Evolutionary conservation across 2,329 filamentous ascomycete species (phyloP).

Genomic region (Lecanosticta acicola): DNA sequence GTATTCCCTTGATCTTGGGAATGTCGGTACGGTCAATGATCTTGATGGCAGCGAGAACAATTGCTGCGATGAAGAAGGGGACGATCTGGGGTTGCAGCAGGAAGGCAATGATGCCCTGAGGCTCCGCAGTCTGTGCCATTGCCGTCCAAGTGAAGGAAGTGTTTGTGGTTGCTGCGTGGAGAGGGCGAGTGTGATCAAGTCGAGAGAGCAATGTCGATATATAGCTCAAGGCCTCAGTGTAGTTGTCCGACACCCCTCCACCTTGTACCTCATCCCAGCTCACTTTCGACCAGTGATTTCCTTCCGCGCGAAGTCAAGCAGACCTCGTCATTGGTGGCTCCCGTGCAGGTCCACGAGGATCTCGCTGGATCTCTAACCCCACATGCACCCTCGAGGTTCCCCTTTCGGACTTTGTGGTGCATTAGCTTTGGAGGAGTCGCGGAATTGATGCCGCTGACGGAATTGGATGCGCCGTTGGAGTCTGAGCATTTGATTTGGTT

Average conservation of each 20-base stretch:
- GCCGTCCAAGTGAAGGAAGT: not conserved
- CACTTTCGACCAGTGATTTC: not conserved
- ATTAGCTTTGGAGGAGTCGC: not conserved
- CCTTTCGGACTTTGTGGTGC: not conserved
- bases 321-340: not conserved
- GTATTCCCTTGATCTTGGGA: slow-evolving; percentile 45
- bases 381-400: not conserved
- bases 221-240: not conserved
- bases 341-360: not conserved
- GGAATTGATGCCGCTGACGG: not conserved
- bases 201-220: not conserved
- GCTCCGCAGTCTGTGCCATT: slow-evolving; percentile 25
- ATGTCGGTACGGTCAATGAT: slow-evolving; percentile 43
- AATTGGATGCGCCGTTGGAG: not conserved
- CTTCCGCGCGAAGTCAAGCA: slow-evolving; percentile 14
- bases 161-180: too few species aligned
- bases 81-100: slow-evolving; percentile 37
- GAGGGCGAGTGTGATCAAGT: too few species aligned
- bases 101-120: slow-evolving; percentile 26
- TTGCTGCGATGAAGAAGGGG: slow-evolving; percentile 37
- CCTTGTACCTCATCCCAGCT: not conserved
- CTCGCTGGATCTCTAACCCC: not conserved
- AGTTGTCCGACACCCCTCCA: not conserved
- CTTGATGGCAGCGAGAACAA: slow-evolving; percentile 38
- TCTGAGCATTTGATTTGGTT: too few species aligned